A percentile compares a stretch with the other conserved stretches of the same genome.
phyloP scores from a whole-genome alignment of 768 basidiomycete species.

The Multifurca ochricompacta region DNA sequence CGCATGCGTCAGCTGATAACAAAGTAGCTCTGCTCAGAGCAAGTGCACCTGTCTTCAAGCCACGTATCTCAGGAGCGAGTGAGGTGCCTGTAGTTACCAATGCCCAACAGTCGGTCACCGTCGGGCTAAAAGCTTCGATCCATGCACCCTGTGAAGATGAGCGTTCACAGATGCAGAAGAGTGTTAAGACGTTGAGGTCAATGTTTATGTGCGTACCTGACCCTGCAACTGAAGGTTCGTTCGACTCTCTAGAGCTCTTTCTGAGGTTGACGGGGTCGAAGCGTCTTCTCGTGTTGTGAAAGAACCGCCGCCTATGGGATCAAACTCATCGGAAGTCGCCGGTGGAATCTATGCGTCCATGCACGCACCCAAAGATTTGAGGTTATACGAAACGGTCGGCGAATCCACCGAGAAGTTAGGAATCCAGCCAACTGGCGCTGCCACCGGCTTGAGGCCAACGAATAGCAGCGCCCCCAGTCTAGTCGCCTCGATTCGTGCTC shows the following conservation, averaged over 20 bases:
- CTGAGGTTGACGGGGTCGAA: background rate
- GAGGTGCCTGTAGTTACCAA: background rate
- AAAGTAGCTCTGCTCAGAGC: background rate
- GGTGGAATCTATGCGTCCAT: background rate
- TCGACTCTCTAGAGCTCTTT: background rate
- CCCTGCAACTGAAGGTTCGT: background rate
- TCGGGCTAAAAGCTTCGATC: slow-evolving; percentile 1
- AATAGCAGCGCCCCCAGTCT: background rate
- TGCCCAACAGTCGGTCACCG: background rate
- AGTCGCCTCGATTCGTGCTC: slow-evolving; percentile 4
- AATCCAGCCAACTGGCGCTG: background rate
- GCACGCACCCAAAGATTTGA: background rate
- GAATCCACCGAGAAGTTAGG: background rate
- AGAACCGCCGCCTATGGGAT: background rate
- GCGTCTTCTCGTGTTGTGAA: background rate
- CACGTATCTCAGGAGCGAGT: background rate
- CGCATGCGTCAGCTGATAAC: background rate
- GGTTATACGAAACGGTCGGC: background rate
- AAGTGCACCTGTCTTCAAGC: slow-evolving; percentile 9
- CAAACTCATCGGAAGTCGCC: background rate
- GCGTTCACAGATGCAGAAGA: background rate
- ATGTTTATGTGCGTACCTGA: background rate
- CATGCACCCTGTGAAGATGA: background rate
- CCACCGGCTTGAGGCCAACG: background rate
- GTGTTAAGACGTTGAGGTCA: background rate